These are phyloP conservation scores for Acarospora socialis DNA, from an alignment of 2,329 filamentous ascomycete species.

Conservation along the genomic window DNA sequence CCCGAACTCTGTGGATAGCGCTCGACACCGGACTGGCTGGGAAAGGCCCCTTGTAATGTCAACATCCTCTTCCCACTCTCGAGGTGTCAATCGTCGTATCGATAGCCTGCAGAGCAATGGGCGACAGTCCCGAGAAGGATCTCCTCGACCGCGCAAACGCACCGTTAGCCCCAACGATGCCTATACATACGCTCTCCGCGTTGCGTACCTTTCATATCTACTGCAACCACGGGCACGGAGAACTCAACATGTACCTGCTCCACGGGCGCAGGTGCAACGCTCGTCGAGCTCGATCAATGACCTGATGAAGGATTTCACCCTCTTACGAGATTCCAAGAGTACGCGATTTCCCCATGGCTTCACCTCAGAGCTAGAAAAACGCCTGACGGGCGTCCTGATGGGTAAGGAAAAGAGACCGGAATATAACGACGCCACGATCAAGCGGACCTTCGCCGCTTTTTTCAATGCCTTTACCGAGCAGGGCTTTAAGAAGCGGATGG, in stretches of 20 bases:
- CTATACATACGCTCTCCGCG: slow-evolving; percentile 79
- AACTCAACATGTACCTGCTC: slow-evolving; percentile 63
- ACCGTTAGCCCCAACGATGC: slow-evolving; percentile 54
- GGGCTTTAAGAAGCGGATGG: slow-evolving; percentile 76
- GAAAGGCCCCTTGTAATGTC: slow-evolving; percentile 27
- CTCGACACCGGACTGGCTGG: too few species aligned
- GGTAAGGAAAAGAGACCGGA: slow-evolving; percentile 75
- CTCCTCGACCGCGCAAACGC: slow-evolving; percentile 27
- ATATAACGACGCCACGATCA: slow-evolving; percentile 79
- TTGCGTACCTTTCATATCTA: slow-evolving; percentile 83
- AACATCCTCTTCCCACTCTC: slow-evolving; percentile 31
- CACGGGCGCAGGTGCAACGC: slow-evolving; percentile 50
- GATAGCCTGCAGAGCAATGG: slow-evolving; percentile 29
- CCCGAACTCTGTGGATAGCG: too few species aligned
- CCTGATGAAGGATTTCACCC: slow-evolving; percentile 73
- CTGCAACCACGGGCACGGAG: slow-evolving; percentile 81
- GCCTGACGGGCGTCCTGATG: slow-evolving; percentile 65
- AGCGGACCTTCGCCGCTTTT: slow-evolving; percentile 86
- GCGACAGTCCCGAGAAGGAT: slow-evolving; percentile 28
- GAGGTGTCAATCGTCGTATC: slow-evolving; percentile 31
- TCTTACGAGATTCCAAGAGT: slow-evolving; percentile 53
- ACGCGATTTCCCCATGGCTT: slow-evolving; percentile 58
- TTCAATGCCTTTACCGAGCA: slow-evolving; percentile 85
- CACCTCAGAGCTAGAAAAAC: slow-evolving; percentile 56
- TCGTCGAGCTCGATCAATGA: slow-evolving; percentile 62